Evolutionary conservation across 345 rosid genomes (phyloP), one percentile per base, ranked within the genome.

Genomic region (Cardamine occulta): DNA sequence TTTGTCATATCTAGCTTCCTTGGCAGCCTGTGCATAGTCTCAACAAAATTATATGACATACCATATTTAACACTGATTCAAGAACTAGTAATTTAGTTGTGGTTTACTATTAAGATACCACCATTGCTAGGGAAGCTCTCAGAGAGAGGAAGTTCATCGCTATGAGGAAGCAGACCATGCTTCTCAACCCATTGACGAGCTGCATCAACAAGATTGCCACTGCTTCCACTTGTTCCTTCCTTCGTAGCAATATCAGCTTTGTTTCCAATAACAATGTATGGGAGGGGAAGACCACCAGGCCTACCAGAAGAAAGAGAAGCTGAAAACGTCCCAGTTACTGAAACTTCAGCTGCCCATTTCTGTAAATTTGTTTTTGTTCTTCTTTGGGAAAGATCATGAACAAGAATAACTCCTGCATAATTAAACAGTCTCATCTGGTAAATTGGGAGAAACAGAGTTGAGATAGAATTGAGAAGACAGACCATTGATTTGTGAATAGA

Each of bases 151-250:
- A 95, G 95, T 58, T 92, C 97, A 67, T 90, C 97, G 42, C 88
- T 90, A 53, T 52, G 91, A 63, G 35, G 59, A 80, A 95, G 97
- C 82, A 95, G 82, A 48, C 99, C 99, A 83, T 95, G 97, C 76
- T 90, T 95, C 87, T 95, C 99, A 29, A 95, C 97, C 99, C 99
- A 94, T 59, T 88, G 96, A 13, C 93, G 96, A 84, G 98, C 98
- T 35, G 75, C 96, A 79, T 92, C 99, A 69, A 95, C 97, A 57
- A 92, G 97, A 82, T 90, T 92, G 69, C 97, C 96, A 63, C 93
- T 90, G 84, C 99, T 92, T 86, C 95, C 97, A 82, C 82, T 86
- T 29, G 88, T 83, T 42, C 92, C 95, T 81, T 88, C 99, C 79
- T 83, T 95, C 5, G 89, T 83, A 68, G 96, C 97, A 62, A 95